Evolutionary conservation across 2,329 filamentous ascomycete species (phyloP).

Genomic region (Rasamsonia emersonii): DNA sequence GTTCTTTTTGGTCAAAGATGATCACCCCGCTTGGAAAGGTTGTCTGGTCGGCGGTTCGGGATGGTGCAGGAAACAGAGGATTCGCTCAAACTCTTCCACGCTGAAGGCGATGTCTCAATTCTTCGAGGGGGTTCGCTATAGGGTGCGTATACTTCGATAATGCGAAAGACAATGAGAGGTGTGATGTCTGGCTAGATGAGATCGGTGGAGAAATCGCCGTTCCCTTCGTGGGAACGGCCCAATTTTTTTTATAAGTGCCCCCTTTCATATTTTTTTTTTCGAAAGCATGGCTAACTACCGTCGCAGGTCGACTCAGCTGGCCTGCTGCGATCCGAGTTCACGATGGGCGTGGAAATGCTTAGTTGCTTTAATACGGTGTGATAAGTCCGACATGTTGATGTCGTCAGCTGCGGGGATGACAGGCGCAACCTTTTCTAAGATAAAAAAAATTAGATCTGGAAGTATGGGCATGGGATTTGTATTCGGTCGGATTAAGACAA

Average conservation of each 20-base stretch:
- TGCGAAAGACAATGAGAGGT: slow-evolving; percentile 10
- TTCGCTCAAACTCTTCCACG: slow-evolving; percentile 6
- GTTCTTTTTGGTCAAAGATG: slow-evolving; percentile 9
- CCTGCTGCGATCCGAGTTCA: no score
- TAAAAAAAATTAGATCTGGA: no score
- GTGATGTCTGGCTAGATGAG: slow-evolving; percentile 7
- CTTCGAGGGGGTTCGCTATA: slow-evolving; percentile 8
- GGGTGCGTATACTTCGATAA: slow-evolving; percentile 6
- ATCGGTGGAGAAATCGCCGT: slow-evolving; percentile 17
- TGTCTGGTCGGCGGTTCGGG: slow-evolving; percentile 10
- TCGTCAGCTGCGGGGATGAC: no score
- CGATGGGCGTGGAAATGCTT: no score
- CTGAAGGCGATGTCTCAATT: slow-evolving; percentile 7
- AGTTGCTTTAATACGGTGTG: no score
- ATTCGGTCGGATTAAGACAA: no score
- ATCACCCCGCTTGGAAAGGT: slow-evolving; percentile 4
- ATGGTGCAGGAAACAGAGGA: slow-evolving; percentile 11
- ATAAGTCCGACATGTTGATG: no score
- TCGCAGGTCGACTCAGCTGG: no score
- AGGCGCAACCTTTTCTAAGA: no score
- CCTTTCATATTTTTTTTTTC: slow-evolving; percentile 3
- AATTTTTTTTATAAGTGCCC: slow-evolving; percentile 33
- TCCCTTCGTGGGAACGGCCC: slow-evolving; percentile 19
- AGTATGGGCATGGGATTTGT: no score
- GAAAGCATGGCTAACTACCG: slow-evolving; percentile 23